A percentile compares a stretch with the other conserved stretches of the same genome.
phyloP scores from a whole-genome alignment of 306 rosid species.

The Acacia crassicarpa region DNA sequence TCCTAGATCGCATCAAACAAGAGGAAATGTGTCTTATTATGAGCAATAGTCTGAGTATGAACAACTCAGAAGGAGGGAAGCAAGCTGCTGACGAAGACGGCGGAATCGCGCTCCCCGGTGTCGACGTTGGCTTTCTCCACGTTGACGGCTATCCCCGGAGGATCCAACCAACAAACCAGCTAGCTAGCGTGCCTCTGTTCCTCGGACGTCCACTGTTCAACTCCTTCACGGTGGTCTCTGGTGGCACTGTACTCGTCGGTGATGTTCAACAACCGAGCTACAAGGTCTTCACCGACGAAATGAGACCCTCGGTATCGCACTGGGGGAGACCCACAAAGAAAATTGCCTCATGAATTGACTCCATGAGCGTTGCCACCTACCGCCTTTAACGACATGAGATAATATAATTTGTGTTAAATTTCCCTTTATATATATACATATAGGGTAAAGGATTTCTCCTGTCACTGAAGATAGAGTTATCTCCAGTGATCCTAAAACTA shows the following conservation, averaged over 20 bases:
- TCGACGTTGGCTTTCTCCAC: slow-evolving; percentile 65
- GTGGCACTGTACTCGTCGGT: slow-evolving; percentile 59
- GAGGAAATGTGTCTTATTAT: too few relatives aligned
- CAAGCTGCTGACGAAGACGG: slow-evolving; percentile 53
- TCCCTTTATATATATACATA: too few relatives aligned
- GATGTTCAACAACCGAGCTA: slow-evolving; percentile 51
- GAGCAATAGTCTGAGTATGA: neutral
- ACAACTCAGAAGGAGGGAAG: slow-evolving; percentile 44
- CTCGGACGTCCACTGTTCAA: slow-evolving; percentile 35
- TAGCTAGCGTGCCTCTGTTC: slow-evolving; percentile 35
- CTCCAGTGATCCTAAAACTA: too few relatives aligned
- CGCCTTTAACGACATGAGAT: too few relatives aligned
- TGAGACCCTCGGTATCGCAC: too few relatives aligned
- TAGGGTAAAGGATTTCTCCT: too few relatives aligned
- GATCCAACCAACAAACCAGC: slow-evolving; percentile 28
- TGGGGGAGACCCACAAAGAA: too few relatives aligned
- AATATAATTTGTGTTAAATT: too few relatives aligned
- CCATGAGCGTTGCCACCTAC: too few relatives aligned
- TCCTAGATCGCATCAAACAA: slow-evolving; percentile 13
- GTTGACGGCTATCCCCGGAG: slow-evolving; percentile 58
- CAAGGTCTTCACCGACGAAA: slow-evolving; percentile 11
- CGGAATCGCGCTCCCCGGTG: slow-evolving; percentile 59
- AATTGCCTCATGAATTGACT: too few relatives aligned
- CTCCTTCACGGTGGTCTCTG: slow-evolving; percentile 46
- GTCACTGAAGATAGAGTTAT: too few relatives aligned